Evolutionary conservation across 1,139 yeast species (phyloP), one percentile per base, ranked within the genome.

Genomic region (Blastobotrys persicus): DNA sequence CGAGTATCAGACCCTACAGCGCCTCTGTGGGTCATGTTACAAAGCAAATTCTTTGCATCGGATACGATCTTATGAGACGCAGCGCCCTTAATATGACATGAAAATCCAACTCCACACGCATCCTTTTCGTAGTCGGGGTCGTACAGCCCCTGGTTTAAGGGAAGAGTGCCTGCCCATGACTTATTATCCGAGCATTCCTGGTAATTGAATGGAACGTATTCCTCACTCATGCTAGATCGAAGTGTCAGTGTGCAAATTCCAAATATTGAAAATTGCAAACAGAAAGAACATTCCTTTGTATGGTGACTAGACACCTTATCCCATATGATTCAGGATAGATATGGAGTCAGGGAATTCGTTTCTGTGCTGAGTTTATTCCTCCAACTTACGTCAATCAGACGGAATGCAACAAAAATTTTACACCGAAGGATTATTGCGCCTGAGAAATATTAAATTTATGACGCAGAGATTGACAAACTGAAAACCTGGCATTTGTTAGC

Each of bases 1-100:
- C 91, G 81, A 26, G 98, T 95, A 66, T 89, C 96, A 43, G 95
- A 82, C 31, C 88, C 87, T 55, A 91, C 97, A 44, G 98, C 98
- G 66, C 98, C 98, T 73, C 98, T 81, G 70, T 92, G 98, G 55
- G 97, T 87, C 98, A 92, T 92, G 71, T 92, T 92, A 75, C 98
- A 91, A 53, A 92, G 81, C 65, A 92, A 76, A 64, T 80, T 81
- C 55, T 61, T 60, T 41, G 96, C 96, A 72, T 92, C 98, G 42
- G 95, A 83, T 53, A 92, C 92, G 59, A 91, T 89, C 68, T 91
- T 89, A 74, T 92, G 98, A 46, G 95, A 85, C 14, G 83, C 80
- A 38, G 75, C 67, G 53, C 98, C 98, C 69, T 89, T 88, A 72
- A 91, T 85, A 73, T 91, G 89, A 70, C 97, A 88, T 44, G 96